These are phyloP conservation scores for Begonia peltatifolia DNA, from an alignment of 306 rosid genomes.

Conservation along the genomic window DNA sequence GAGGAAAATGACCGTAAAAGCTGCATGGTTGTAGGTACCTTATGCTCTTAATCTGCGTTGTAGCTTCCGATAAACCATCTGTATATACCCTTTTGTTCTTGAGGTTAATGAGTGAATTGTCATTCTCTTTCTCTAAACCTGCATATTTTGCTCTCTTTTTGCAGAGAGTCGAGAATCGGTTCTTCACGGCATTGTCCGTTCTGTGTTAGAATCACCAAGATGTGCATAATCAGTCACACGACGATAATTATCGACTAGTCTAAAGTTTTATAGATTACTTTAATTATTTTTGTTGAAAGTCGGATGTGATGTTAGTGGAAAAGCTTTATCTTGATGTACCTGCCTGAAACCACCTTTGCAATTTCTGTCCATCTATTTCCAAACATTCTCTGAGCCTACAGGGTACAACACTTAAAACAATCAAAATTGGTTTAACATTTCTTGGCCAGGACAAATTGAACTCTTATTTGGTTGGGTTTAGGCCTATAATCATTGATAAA, in stretches of 20 bases:
- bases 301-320: no score
- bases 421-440: slow-evolving; percentile 5
- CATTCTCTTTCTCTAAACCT: slow-evolving; percentile 84
- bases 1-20: no score
- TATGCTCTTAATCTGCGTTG: slow-evolving; percentile 34
- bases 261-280: neutral
- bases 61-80: slow-evolving; percentile 34
- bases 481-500: no score
- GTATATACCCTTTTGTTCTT: slow-evolving; percentile 54
- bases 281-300: no score
- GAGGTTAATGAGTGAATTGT: slow-evolving; percentile 39
- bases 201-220: slow-evolving; percentile 23
- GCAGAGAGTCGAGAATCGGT: slow-evolving; percentile 91
- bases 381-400: slow-evolving; percentile 86
- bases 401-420: slow-evolving; percentile 14
- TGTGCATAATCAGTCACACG: no score
- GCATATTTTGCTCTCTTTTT: slow-evolving; percentile 98
- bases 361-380: slow-evolving; percentile 99
- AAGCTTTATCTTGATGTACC: slow-evolving; percentile 35
- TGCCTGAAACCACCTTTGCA: slow-evolving; percentile 99
- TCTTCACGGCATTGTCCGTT: slow-evolving; percentile 99
- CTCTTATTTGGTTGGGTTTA: no score
- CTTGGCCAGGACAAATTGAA: neutral
- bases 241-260: neutral
- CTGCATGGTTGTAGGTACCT: slow-evolving; percentile 25